phyloP scores from a whole-genome alignment of 2,329 filamentous ascomycete genomes.

The Harringtonia aguacate region DNA sequence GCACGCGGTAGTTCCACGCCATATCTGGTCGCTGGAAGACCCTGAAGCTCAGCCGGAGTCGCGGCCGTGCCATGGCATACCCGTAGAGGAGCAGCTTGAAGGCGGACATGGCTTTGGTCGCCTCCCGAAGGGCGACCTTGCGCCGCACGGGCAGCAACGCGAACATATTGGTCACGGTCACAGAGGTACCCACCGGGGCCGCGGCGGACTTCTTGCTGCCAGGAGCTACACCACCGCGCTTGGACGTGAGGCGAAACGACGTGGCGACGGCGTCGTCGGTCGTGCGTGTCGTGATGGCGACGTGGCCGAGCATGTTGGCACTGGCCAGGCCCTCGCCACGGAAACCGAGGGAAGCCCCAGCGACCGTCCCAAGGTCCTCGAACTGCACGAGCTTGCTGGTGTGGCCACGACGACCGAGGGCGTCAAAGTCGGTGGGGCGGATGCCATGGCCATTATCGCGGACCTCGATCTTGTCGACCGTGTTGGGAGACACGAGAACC shows the following conservation, averaged over 20 bases:
- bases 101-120: conserved; percentile 41
- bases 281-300: conserved; percentile 54
- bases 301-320: conserved; percentile 45
- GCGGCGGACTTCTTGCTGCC: conserved; percentile 25
- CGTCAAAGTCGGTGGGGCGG: conserved; percentile 44
- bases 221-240: conserved; percentile 26
- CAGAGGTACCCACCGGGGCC: conserved; percentile 57
- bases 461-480: conserved; percentile 58
- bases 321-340: conserved; percentile 64
- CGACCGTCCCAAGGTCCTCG: conserved; percentile 46
- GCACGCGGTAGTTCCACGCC: conserved; percentile 47
- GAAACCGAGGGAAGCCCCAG: conserved; percentile 58
- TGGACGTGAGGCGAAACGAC: conserved; percentile 29
- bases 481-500: conserved; percentile 53
- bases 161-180: conserved; percentile 51
- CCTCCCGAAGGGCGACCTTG: conserved; percentile 45
- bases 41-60: conserved; percentile 49
- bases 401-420: conserved; percentile 54
- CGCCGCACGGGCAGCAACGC: conserved; percentile 51
- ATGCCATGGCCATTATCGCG: conserved; percentile 69
- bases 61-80: conserved; percentile 56
- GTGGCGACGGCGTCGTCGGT: conserved; percentile 48
- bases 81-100: conserved; percentile 50
- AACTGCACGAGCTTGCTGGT: conserved; percentile 65
- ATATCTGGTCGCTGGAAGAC: conserved; percentile 41